Evolutionary conservation across 2,329 filamentous ascomycete genomes (phyloP).

Genomic region (Berkeleyomyces basicola): DNA sequence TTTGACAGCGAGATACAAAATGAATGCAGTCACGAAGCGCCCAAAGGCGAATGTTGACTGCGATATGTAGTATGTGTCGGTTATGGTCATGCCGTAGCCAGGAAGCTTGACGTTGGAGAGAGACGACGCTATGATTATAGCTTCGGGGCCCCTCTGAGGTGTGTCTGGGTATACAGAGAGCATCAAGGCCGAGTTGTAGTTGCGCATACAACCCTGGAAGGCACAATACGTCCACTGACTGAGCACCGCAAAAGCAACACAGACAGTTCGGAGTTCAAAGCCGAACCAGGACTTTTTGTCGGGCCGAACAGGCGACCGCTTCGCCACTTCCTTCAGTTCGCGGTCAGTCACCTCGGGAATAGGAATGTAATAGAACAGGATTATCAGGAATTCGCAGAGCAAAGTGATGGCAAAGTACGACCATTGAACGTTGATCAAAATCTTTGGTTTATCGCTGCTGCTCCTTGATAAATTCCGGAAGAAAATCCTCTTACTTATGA

Average conservation of each 20-base stretch:
- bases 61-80: constrained; percentile 54
- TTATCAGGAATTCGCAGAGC: constrained; percentile 52
- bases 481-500: constrained; percentile 61
- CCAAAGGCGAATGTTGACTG: constrained; percentile 59
- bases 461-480: constrained; percentile 37
- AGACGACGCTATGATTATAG: constrained; percentile 17
- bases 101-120: constrained; percentile 14
- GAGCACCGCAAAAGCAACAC: constrained; percentile 52
- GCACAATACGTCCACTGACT: constrained; percentile 70
- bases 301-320: constrained; percentile 32
- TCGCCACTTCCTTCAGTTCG: constrained; percentile 34
- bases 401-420: constrained; percentile 68
- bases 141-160: constrained; percentile 22
- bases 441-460: constrained; percentile 30
- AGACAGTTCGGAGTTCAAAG: constrained; percentile 36
- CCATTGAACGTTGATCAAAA: constrained; percentile 64
- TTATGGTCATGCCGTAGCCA: constrained; percentile 35
- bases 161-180: constrained; percentile 19
- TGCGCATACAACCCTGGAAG: constrained; percentile 49
- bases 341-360: constrained; percentile 42
- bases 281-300: constrained; percentile 32
- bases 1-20: constrained; percentile 42
- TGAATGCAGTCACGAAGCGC: constrained; percentile 47
- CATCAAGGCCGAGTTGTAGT: constrained; percentile 40
- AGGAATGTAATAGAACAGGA: constrained; percentile 53